These are phyloP conservation scores for Eremothecium sinecaudum DNA, from an alignment of 1,139 yeast genomes.

Conservation along the genomic window DNA sequence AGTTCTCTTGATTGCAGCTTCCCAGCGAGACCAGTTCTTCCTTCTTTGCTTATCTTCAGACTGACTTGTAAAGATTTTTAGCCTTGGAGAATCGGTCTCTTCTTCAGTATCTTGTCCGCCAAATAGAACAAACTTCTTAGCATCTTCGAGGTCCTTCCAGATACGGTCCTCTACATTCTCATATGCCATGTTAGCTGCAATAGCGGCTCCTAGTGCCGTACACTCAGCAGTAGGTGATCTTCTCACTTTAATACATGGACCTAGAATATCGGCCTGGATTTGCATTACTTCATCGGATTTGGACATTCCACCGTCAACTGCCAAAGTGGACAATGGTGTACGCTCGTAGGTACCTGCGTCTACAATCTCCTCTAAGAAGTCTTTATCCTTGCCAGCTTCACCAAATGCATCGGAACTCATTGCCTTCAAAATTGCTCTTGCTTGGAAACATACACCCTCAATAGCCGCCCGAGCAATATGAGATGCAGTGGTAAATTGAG, in stretches of 20 bases:
- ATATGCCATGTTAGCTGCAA: conserved; percentile 80
- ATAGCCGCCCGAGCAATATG: conserved; percentile 91
- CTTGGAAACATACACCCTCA: conserved; percentile 93
- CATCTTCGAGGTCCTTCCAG: conserved; percentile 72
- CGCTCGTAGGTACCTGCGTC: conserved; percentile 31
- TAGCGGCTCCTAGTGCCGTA: conserved; percentile 93
- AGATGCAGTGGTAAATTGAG: conserved; percentile 77
- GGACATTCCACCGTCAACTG: conserved; percentile 96
- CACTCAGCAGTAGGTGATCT: conserved; percentile 82
- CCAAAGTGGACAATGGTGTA: conserved; percentile 46
- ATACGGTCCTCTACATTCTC: conserved; percentile 46
- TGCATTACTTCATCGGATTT: conserved; percentile 87
- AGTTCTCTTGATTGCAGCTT: conserved; percentile 68
- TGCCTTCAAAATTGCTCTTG: conserved; percentile 79
- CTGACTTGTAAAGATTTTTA: conserved; percentile 43
- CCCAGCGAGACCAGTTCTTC: conserved; percentile 68
- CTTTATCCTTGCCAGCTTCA: conserved; percentile 31
- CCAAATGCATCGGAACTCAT: conserved; percentile 75
- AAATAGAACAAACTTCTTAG: conserved; percentile 30
- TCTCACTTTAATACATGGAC: conserved; percentile 74
- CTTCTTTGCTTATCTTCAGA: conserved; percentile 55
- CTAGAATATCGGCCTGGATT: conserved; percentile 84
- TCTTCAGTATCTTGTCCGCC: conserved; percentile 21
- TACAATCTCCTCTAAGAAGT: conserved; percentile 35
- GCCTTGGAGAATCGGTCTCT: conserved; percentile 9